Percentiles rank a stretch among this genome's conserved stretches.
Evolutionary conservation across 2,329 filamentous ascomycete species (phyloP).

Genomic region (Geosmithia flava): DNA sequence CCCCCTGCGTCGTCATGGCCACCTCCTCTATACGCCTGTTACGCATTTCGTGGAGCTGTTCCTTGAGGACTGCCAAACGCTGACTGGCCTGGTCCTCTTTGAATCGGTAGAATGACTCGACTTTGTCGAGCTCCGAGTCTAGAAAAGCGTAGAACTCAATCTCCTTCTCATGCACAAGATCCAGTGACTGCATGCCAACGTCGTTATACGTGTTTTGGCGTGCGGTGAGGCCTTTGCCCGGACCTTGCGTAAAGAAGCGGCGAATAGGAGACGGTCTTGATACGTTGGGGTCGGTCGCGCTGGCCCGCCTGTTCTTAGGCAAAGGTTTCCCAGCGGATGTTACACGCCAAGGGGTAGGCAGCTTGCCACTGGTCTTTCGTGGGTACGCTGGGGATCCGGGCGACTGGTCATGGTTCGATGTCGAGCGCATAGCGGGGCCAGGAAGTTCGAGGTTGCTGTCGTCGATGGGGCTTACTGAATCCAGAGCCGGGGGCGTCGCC

Average conservation of each 20-base stretch:
- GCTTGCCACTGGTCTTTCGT: background rate
- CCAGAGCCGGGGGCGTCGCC: conserved; percentile 22
- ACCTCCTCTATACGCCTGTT: conserved; percentile 70
- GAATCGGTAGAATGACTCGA: conserved; percentile 76
- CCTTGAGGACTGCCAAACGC: conserved; percentile 56
- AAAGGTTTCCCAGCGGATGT: background rate
- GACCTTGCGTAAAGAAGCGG: conserved; percentile 20
- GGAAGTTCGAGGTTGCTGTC: conserved; percentile 36
- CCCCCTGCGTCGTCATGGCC: conserved; percentile 16
- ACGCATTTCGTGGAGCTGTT: conserved; percentile 88
- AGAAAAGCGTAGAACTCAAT: conserved; percentile 82
- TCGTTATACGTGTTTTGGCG: conserved; percentile 20
- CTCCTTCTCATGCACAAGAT: conserved; percentile 59
- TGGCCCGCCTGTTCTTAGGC: background rate
- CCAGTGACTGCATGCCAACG: conserved; percentile 30
- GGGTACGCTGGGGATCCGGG: conserved; percentile 4
- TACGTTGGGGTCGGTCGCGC: background rate
- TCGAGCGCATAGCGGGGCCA: conserved; percentile 35
- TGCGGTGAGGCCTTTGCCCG: conserved; percentile 4
- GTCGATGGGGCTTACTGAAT: conserved; percentile 5
- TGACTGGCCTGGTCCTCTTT: conserved; percentile 79
- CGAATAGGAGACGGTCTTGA: conserved; percentile 17
- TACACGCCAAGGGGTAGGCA: background rate
- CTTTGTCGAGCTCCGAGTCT: conserved; percentile 76
- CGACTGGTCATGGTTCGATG: conserved; percentile 6